phyloP scores from a whole-genome alignment of 2,329 filamentous ascomycete genomes.

The Penicillium sp. region DNA sequence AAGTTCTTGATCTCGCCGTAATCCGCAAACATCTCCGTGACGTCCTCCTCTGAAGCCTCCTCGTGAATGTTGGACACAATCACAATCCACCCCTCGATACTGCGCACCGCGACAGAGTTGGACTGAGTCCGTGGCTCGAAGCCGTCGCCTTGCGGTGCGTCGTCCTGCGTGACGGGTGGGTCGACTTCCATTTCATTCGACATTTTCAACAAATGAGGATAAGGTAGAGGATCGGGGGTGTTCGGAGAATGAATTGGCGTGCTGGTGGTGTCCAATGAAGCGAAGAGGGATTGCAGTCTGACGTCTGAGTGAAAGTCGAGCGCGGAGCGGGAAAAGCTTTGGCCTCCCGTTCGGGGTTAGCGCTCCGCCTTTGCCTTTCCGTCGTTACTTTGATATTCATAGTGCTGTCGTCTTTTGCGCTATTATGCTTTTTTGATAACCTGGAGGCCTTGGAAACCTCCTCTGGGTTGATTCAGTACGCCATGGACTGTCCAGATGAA shows the following conservation, averaged over 20 bases:
- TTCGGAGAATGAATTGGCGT: conserved; percentile 46
- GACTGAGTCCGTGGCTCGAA: conserved; percentile 45
- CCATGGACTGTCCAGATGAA: background rate
- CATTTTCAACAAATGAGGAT: conserved; percentile 44
- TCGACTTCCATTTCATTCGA: conserved; percentile 49
- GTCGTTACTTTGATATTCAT: background rate
- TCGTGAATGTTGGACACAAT: conserved; percentile 69
- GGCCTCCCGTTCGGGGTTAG: conserved; percentile 13
- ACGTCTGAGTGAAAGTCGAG: conserved; percentile 2
- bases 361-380: background rate
- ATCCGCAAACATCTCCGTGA: conserved; percentile 65
- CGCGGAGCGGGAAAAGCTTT: conserved; percentile 16
- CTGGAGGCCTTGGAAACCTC: background rate
- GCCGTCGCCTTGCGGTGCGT: conserved; percentile 29
- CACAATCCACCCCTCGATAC: conserved; percentile 68
- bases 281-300: conserved; percentile 1
- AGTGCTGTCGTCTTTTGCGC: background rate
- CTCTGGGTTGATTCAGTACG: background rate
- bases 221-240: conserved; percentile 51
- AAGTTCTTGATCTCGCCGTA: conserved; percentile 67
- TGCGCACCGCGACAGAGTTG: conserved; percentile 59
- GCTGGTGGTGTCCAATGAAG: background rate
- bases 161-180: conserved; percentile 36
- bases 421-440: background rate
- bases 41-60: conserved; percentile 65